Evolutionary conservation across 768 basidiomycete genomes (phyloP).

Genomic region (Boletus reticuloceps): DNA sequence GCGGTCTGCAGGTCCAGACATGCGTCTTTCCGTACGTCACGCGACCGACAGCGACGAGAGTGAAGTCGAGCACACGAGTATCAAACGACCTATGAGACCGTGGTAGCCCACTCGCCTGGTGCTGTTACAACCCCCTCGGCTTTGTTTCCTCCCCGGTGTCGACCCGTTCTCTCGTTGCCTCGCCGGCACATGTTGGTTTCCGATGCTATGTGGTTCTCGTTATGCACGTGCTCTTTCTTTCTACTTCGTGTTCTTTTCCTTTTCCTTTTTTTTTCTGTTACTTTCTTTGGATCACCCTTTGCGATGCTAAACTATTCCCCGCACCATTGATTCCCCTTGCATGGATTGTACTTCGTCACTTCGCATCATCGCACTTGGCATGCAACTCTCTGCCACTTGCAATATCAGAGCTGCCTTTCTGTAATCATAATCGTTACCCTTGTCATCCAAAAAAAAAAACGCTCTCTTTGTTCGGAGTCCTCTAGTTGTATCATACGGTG

Average conservation of each 20-base stretch:
- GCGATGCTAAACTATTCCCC: constrained; percentile 17
- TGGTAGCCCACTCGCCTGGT: constrained; percentile 34
- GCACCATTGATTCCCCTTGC: constrained; percentile 17
- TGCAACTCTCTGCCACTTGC: neutral
- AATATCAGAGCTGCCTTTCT: neutral
- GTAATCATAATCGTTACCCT: constrained; percentile 5
- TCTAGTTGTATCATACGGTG: constrained; percentile 21
- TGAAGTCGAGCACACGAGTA: constrained; percentile 32
- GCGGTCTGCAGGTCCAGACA: constrained; percentile 22
- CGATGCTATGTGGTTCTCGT: neutral
- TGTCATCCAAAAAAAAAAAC: constrained; percentile 7
- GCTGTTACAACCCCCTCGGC: neutral
- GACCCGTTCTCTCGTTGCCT: neutral
- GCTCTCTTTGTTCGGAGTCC: neutral
- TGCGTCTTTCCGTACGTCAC: constrained; percentile 24
- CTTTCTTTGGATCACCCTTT: constrained; percentile 9
- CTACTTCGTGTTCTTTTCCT: neutral
- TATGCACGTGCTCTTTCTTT: neutral
- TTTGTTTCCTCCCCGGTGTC: neutral
- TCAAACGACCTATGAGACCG: constrained; percentile 42
- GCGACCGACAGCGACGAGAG: constrained; percentile 34
- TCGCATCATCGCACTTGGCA: constrained; percentile 8
- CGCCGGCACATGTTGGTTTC: neutral
- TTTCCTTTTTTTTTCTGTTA: neutral
- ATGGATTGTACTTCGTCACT: constrained; percentile 13